Evolutionary conservation across 1,284 basidiomycete genomes (phyloP).

Genomic region (Trichosporon sp.): DNA sequence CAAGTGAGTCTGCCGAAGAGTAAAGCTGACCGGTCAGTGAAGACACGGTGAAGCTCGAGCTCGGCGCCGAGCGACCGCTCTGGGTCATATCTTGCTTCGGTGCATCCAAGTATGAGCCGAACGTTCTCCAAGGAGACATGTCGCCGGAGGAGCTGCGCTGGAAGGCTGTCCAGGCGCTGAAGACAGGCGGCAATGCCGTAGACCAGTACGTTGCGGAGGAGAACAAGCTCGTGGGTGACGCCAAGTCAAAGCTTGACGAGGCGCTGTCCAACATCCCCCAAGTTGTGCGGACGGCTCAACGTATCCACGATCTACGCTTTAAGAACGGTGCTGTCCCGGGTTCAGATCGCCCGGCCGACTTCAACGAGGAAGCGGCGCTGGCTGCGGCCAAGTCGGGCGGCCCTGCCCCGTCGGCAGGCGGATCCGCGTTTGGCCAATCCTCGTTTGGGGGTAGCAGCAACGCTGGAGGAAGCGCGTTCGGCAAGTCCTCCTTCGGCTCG

Average conservation of each 20-base stretch:
- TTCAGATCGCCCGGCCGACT: constrained; percentile 36
- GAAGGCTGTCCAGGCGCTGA: constrained; percentile 64
- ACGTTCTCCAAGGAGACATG: constrained; percentile 70
- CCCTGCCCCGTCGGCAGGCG: constrained; percentile 3
- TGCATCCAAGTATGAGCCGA: constrained; percentile 70
- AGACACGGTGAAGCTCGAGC: constrained; percentile 44
- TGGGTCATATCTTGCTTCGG: constrained; percentile 85
- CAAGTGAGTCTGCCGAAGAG: constrained; percentile 39
- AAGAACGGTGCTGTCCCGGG: constrained; percentile 31
- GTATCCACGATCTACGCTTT: constrained; percentile 49
- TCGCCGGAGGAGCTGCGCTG: constrained; percentile 79
- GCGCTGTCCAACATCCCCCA: constrained; percentile 39
- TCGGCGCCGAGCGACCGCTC: constrained; percentile 60
- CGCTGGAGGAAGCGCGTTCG: neutral
- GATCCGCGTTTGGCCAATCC: constrained; percentile 13
- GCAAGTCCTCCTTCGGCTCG: constrained; percentile 22
- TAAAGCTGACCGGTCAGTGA: constrained; percentile 34
- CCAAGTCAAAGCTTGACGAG: constrained; percentile 37
- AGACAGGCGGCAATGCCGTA: constrained; percentile 17
- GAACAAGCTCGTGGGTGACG: constrained; percentile 33
- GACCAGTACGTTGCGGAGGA: constrained; percentile 46
- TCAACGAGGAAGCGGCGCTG: constrained; percentile 43
- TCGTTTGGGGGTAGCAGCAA: constrained; percentile 2
- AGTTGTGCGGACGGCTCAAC: constrained; percentile 39
- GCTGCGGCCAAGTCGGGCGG: neutral